Percentiles rank a stretch among this genome's conserved stretches.
Conservation (phyloP, 1,284 basidiomycete genomes). For the Ganoderma leucocontextum region DNA sequence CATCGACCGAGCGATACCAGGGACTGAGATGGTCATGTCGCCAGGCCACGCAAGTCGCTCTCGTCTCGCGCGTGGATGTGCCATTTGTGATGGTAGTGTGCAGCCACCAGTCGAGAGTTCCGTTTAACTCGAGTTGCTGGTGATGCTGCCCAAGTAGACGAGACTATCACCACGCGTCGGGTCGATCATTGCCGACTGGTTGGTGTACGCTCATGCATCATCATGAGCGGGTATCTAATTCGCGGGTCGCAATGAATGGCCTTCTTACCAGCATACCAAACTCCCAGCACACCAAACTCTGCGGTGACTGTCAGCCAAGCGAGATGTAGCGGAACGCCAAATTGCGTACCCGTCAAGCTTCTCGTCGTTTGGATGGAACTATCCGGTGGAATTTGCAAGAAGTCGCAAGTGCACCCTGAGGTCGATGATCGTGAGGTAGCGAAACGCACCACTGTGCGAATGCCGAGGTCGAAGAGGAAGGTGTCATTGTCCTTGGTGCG, state of each 20-base stretch:
- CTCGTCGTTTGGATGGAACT: constrained; percentile 30
- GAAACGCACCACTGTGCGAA: constrained; percentile 39
- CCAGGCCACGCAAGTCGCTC: constrained; percentile 32
- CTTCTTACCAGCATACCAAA: constrained; percentile 29
- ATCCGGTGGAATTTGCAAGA: constrained; percentile 26
- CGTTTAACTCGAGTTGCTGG: background rate
- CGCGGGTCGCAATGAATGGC: background rate
- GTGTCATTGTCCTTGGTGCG: constrained; percentile 44
- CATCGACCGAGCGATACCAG: constrained; percentile 17
- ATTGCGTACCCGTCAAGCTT: constrained; percentile 25
- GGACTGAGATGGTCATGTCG: constrained; percentile 31
- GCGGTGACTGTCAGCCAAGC: background rate
- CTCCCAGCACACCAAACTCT: constrained; percentile 32
- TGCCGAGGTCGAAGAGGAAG: constrained; percentile 63
- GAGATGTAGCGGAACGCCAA: too few relatives aligned
- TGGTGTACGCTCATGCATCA: constrained; percentile 24
- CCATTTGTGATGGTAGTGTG: constrained; percentile 32
- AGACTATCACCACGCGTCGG: constrained; percentile 22
- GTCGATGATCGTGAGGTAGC: constrained; percentile 29
- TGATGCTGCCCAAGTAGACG: background rate
- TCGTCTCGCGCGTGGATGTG: constrained; percentile 14
- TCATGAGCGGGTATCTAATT: background rate
- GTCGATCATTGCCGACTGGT: constrained; percentile 22
- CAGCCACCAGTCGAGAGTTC: constrained; percentile 22
- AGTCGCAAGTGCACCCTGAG: constrained; percentile 27